These are phyloP conservation scores for Pestalotiopsis fici DNA, from an alignment of 2,329 filamentous ascomycete genomes.

Conservation along the genomic window DNA sequence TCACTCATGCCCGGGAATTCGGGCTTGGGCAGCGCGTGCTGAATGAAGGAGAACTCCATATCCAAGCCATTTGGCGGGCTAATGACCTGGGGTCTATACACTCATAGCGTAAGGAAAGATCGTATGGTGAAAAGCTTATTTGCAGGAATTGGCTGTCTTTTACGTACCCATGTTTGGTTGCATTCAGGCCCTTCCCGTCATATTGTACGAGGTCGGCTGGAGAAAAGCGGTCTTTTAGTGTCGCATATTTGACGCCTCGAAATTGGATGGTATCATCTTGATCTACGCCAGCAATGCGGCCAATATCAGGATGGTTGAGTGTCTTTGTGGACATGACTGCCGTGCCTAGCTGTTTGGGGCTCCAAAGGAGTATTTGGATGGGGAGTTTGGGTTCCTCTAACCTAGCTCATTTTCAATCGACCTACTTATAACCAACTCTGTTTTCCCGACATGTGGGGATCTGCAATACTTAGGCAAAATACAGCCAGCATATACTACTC, in stretches of 20 bases:
- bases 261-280: not conserved
- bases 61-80: not conserved
- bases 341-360: not conserved
- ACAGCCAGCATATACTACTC: not conserved
- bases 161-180: not conserved
- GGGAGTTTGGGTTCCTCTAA: not conserved
- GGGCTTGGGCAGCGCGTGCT: not conserved
- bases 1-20: not conserved
- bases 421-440: not conserved
- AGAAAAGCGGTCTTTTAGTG: not conserved
- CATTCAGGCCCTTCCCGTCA: not conserved
- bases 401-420: not conserved
- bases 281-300: not conserved
- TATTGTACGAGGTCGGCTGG: not conserved
- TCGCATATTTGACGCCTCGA: not conserved
- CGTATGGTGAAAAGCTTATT: not conserved
- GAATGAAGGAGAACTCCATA: not conserved
- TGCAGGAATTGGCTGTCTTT: not conserved
- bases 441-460: not conserved
- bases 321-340: not conserved
- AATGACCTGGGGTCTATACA: not conserved
- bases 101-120: not conserved
- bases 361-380: not conserved
- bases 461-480: not conserved
- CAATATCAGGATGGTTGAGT: not conserved